Evolutionary conservation across 2,329 filamentous ascomycete genomes (phyloP).

Genomic region (Ceratocystis cacaofunesta): DNA sequence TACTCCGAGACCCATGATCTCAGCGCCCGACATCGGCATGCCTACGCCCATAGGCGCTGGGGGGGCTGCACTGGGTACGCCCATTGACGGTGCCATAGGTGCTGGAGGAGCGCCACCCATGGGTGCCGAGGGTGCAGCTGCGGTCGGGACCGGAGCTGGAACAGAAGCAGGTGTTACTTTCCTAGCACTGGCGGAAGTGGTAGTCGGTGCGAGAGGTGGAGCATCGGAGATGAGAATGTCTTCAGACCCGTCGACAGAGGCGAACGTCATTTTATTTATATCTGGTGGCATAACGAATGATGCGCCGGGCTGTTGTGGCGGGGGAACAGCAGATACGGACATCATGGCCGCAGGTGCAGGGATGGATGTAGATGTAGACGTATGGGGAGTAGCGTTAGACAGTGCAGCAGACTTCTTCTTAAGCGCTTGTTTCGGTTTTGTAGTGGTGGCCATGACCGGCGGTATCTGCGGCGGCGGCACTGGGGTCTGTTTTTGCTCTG

Average conservation of each 20-base stretch:
- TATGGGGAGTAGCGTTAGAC: conserved; percentile 23
- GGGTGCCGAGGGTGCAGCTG: conserved; percentile 18
- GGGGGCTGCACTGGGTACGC: not conserved
- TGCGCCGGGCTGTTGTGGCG: not conserved
- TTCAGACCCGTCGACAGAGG: conserved; percentile 10
- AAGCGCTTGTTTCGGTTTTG: conserved; percentile 15
- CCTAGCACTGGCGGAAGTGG: conserved; percentile 7
- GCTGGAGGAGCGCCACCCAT: conserved; percentile 17
- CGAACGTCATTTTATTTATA: conserved; percentile 5
- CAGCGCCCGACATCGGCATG: not conserved
- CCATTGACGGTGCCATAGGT: conserved; percentile 3
- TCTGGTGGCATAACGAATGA: not conserved
- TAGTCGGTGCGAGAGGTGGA: conserved; percentile 11
- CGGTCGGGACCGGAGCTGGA: conserved; percentile 19
- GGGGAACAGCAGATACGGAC: conserved; percentile 8
- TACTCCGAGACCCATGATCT: conserved; percentile 6
- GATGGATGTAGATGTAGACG: not conserved
- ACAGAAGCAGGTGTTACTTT: conserved; percentile 17
- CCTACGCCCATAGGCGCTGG: conserved; percentile 1
- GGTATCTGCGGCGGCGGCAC: conserved; percentile 18
- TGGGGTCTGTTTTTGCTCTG: conserved; percentile 15
- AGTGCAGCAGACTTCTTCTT: conserved; percentile 25
- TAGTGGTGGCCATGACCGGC: not conserved
- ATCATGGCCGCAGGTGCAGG: not conserved
- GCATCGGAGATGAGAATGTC: conserved; percentile 15